Base-by-base conservation (phyloP, 805 yeast genomes). In the Torulaspora quercuum region DNA sequence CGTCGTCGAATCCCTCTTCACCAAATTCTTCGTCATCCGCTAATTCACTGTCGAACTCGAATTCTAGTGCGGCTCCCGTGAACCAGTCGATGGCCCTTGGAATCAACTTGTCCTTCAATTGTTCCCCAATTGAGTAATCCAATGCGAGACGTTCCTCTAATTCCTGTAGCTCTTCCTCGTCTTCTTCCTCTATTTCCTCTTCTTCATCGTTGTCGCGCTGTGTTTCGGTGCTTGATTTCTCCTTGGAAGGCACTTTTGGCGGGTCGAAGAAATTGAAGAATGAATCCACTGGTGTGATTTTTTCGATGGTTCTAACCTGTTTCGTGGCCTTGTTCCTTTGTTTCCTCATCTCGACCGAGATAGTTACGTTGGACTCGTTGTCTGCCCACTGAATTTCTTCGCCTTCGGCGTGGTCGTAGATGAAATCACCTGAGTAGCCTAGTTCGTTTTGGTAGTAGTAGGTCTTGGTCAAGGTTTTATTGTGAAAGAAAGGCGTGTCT, bases 1-100 rank as follows among this genome's bases (percentile, higher is more conserved):
- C 86, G 2, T 75, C 86, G 64, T 80, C 41, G 64, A 75, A 85
- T 1, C 72, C 84, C 10, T 75, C 84, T 5, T 68, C 78, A 2
- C 68, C 78, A 8, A 73, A 80, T 3, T 72, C 81, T 2, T 72
- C 81, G 13, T 68, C 76, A 11, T 75, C 85, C 7, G 73, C 87
- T 9, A 75, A 80, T 11, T 73, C 85, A 21, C 73, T 74, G 44
- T 66, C 70, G 32, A 69, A 76, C 48, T 75, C 82, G 57, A 75
- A 84, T 39, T 84, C 95, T 41, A 90, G 73, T 15, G 98, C 98
- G 48, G 87, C 87, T 31, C 98, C 98, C 7, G 98, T 90, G 64
- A 88, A 92, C 97, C 98, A 92, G 63, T 90, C 97, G 54, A 92
- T 76, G 35, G 97, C 97, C 59, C 96, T 80, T 45, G 97, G 97